Percentiles rank a stretch among this genome's conserved stretches.
Conservation (phyloP, 2,329 filamentous ascomycete genomes). For the Cladophialophora immunda region DNA sequence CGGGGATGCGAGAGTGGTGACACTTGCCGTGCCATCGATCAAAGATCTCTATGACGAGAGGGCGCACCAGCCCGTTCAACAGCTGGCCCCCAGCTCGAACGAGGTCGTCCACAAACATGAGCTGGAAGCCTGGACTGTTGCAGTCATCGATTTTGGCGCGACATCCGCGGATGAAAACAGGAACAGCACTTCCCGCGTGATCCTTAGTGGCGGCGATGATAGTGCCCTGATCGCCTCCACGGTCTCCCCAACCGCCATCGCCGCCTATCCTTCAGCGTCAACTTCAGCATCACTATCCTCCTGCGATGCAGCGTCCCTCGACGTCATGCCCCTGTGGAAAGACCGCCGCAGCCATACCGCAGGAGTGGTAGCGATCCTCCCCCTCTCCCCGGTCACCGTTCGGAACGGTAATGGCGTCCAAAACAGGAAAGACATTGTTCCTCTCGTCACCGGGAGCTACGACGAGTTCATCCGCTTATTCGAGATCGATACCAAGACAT, state of each 20-base stretch:
- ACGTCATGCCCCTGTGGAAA: conserved; percentile 43
- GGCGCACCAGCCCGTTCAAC: neutral
- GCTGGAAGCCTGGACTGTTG: conserved; percentile 78
- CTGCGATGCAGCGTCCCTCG: conserved; percentile 10
- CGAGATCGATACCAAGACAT: conserved; percentile 46
- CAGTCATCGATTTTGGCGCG: conserved; percentile 59
- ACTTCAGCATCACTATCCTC: conserved; percentile 38
- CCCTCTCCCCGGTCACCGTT: conserved; percentile 59
- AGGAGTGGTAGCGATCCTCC: conserved; percentile 86
- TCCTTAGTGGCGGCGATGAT: conserved; percentile 76
- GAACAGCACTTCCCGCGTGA: conserved; percentile 12
- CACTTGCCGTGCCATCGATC: conserved; percentile 51
- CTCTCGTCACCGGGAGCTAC: conserved; percentile 88
- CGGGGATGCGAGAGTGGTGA: conserved; percentile 31
- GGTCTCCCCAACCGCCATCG: conserved; percentile 37
- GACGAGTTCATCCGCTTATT: conserved; percentile 81
- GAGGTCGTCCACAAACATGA: conserved; percentile 49
- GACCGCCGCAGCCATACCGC: conserved; percentile 72
- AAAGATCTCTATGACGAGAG: conserved; percentile 26
- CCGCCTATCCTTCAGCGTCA: neutral
- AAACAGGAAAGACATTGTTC: conserved; percentile 45
- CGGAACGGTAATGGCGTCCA: neutral
- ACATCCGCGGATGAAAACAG: neutral
- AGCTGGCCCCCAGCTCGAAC: conserved; percentile 44
- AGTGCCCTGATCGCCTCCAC: conserved; percentile 57